Base-by-base conservation (phyloP, 2,329 filamentous ascomycete species). In the Pseudogymnoascus sp. region DNA sequence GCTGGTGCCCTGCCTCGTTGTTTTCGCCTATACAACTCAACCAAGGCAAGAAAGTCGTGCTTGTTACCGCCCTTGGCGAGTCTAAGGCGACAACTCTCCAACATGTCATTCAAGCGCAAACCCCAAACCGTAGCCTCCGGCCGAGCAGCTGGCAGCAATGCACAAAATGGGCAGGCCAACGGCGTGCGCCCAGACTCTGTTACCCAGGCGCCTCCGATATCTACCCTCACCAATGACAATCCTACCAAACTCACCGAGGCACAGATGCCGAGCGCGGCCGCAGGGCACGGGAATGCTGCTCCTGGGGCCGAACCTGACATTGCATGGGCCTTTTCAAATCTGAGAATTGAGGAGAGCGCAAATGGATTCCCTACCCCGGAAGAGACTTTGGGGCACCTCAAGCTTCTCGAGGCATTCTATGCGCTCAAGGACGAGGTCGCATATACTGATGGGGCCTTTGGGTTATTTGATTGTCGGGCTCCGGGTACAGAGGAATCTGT, bases 331-430 rank as follows among this genome's bases (percentile, higher is more conserved):
- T 78, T 79, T 66, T 68, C 74, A 19, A 71, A 75, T 44, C 73
- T 80, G 11, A 67, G 70, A 0, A 67, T 83, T 15, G 67, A 72
- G 7, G 61, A 70, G 0, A 61, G 67, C 15, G 64, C 70, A 10
- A 62, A 65, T 2, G 67, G 73, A 4, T 67, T 71, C 17, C 80
- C 83, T 1, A 76, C 77, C 1, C 73, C 73, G 4, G 80, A 87
- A 65, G 80, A 85, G 44, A 90, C 88, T 67, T 81, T 90, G 21
- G 87, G 84, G 0, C 90, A 95, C 72, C 79, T 93, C 31, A 91
- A 90, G 72, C 78, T 93, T 0, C 79, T 93, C 1, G 83, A 85
- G 61, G 83, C 86, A 7, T 81, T 93, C 63, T 83, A 89, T 67
- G 80, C 80, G 33, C 75, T 93, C 62, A 88, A 87, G 66, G 85